phyloP scores from a whole-genome alignment of 2,329 filamentous ascomycete species.

The Fusarium sp. region DNA sequence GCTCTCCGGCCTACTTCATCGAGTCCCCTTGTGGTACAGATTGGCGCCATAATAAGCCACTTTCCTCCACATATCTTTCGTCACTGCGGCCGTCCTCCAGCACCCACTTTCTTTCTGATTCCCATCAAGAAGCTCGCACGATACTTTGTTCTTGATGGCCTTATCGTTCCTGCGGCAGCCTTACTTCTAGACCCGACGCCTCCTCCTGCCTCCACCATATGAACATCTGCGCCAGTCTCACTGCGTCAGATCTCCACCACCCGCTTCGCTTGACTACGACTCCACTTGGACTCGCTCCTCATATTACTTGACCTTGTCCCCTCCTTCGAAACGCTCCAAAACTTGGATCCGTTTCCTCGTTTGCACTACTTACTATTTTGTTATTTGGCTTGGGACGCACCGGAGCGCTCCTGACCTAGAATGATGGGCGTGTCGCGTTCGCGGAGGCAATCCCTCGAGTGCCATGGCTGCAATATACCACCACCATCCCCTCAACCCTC shows the following conservation, averaged over 20 bases:
- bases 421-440: conserved; percentile 65
- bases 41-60: conserved; percentile 41
- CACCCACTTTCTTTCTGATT: conserved; percentile 19
- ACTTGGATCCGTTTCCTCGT: conserved; percentile 20
- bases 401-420: conserved; percentile 38
- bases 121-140: conserved; percentile 10
- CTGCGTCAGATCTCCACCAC: conserved; percentile 38
- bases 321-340: conserved; percentile 31
- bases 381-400: conserved; percentile 41
- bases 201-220: conserved; percentile 44
- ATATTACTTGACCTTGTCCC: conserved; percentile 45
- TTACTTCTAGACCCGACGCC: conserved; percentile 48
- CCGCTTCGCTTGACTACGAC: conserved; percentile 38
- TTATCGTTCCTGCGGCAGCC: conserved; percentile 39
- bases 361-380: conserved; percentile 28
- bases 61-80: conserved; percentile 30
- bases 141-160: conserved; percentile 30
- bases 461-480: conserved; percentile 59
- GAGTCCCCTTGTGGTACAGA: conserved; percentile 17
- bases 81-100: conserved; percentile 25
- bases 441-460: conserved; percentile 62
- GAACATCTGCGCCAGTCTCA: conserved; percentile 39
- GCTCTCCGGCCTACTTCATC: conserved; percentile 3
- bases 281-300: conserved; percentile 33
- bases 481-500: conserved; percentile 62